Percentiles rank a stretch among this genome's conserved stretches.
Conservation (phyloP, 148 eudicot genomes). For the Dysphania ambrosioides region DNA sequence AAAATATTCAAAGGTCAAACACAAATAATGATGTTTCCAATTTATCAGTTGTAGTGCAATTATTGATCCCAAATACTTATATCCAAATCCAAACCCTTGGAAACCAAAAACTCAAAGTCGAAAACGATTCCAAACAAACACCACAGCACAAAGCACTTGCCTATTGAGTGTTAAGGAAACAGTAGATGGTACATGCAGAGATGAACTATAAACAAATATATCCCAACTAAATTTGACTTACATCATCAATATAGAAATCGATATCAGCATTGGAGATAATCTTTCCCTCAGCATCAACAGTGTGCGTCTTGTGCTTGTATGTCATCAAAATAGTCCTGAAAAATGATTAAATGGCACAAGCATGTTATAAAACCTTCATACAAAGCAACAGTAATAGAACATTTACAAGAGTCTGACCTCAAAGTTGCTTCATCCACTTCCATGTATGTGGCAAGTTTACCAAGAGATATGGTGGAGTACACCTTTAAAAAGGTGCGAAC, state of each 20-base stretch:
- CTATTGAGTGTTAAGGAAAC: background rate
- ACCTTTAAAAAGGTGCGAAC: conserved; percentile 87
- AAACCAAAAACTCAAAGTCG: background rate
- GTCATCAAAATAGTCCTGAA: conserved; percentile 92
- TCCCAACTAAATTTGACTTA: conserved; percentile 30
- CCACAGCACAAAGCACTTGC: background rate
- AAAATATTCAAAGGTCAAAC: too few species aligned
- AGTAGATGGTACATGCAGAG: background rate
- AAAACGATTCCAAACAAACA: background rate
- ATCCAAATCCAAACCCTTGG: background rate
- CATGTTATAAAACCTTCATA: conserved; percentile 1
- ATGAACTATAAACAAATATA: background rate
- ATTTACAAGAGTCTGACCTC: conserved; percentile 42
- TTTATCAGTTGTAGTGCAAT: background rate
- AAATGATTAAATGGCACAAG: conserved; percentile 6
- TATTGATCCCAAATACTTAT: background rate
- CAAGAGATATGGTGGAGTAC: conserved; percentile 79
- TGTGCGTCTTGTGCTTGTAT: conserved; percentile 92
- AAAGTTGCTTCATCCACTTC: conserved; percentile 87
- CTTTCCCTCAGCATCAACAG: conserved; percentile 74
- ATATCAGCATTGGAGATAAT: conserved; percentile 81
- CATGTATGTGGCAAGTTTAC: conserved; percentile 81
- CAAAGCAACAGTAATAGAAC: conserved; percentile 4
- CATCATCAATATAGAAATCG: conserved; percentile 86
- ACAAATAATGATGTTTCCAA: too few species aligned